Base-by-base conservation (phyloP, 208 protist genomes). In the Wallacemonas sp. region DNA sequence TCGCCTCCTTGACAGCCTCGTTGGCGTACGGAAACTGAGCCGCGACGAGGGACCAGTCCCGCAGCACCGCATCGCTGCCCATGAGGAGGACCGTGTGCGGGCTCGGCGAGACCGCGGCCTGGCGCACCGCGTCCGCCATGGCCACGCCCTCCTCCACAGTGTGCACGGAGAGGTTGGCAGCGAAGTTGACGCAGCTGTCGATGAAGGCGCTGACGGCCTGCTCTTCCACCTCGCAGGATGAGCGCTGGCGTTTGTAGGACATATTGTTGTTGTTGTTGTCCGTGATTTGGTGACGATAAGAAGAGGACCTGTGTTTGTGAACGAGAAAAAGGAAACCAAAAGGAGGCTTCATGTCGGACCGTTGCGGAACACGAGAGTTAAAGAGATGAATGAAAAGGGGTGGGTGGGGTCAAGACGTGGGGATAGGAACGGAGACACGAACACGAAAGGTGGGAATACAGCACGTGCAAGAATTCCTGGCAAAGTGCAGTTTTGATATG, bases 131-230 rank as follows among this genome's bases (percentile, higher is more conserved):
- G 41, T 70, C 54, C 15, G 72, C 75, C 11, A 77, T 47, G 12
- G 38, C 28, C 12, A 51, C 61, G 30, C 69, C 71, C 15, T 81
- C 80, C 2, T 42, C 27, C 4, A 42, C 39, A 51, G 68, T 70
- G 68, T 80, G 69, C 49, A 89, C 88, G 28, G 77, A 72, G 5
- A 93, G 66, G 54, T 90, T 88, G 24, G 70, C 51, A 2, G 31
- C 44, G 58, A 83, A 91, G 21, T 75, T 34, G 19, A 91, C 69
- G 60, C 85, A 90, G 70, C 77, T 84, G 17, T 86, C 70, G 44
- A 91, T 72, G 56, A 89, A 91, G 2, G 42, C 45, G 22, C 67
- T 66, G 21, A 91, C 68, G 66, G 88, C 82, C 42, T 60, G 38
- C 62, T 91, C 85, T 47, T 91, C 84, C 58, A 76, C 59, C 60